Evolutionary conservation across 495 filamentous ascomycete genomes (phyloP), one percentile per base, ranked within the genome.

Genomic region (Pyrenula aspistea): DNA sequence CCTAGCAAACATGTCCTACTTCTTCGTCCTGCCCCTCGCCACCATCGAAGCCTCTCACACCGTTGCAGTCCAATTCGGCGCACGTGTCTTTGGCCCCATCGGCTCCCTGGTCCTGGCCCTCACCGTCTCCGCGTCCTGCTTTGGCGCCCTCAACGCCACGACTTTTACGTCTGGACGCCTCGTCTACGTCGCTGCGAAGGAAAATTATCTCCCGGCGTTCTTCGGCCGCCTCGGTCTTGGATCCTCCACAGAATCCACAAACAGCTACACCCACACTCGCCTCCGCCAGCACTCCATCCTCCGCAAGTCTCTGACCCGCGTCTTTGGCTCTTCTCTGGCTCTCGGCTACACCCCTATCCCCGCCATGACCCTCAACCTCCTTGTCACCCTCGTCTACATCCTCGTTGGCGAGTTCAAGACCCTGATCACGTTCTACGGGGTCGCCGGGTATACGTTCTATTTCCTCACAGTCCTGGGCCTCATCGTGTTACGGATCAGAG

Each of bases 391-490:
- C 22, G 68, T 76, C 15, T 98, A 97, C 67, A 82, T 96, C 55
- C 58, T 85, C 10, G 81, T 93, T 24, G 94, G 93, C 67, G 89
- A 95, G 63, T 98, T 98, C 67, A 77, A 81, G 22, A 96, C 92
- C 2, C 80, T 98, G 0, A 74, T 96, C 53, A 96, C 91, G 2
- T 98, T 98, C 71, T 96, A 95, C 71, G 93, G 94, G 24, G 93
- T 98, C 0, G 93, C 91, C 2, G 91, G 90, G 4, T 98, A 97
- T 67, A 88, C 85, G 0, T 97, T 97, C 67, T 98, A 98, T 71
- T 98, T 98, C 70, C 66, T 95, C 25, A 95, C 92, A 0, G 93
- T 98, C 1, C 81, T 98, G 0, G 93, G 93, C 0, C 76, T 98
- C 24, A 95, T 98, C 55, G 82, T 97, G 25, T 74, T 98, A 59